Conservation (phyloP, 2,329 filamentous ascomycete genomes). For the Davidsoniella neocaledoniae region DNA sequence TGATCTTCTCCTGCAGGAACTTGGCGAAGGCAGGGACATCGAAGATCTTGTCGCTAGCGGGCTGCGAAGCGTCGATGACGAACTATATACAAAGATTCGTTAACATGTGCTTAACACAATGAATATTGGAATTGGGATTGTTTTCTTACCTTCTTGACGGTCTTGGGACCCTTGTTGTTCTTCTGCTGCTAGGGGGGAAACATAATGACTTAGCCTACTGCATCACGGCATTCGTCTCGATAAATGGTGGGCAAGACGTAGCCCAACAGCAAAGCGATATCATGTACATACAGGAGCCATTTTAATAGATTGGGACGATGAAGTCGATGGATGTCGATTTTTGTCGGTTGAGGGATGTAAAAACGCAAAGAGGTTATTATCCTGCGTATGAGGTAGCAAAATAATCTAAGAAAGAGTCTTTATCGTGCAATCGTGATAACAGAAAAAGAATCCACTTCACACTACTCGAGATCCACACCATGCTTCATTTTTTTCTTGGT, state of each 20-base stretch:
- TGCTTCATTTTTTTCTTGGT: slow-evolving; percentile 1
- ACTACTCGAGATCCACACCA: not conserved
- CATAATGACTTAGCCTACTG: slow-evolving; percentile 84
- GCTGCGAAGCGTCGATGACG: slow-evolving; percentile 98
- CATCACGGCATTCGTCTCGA: slow-evolving; percentile 36
- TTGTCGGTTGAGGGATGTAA: slow-evolving; percentile 13
- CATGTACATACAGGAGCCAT: slow-evolving; percentile 81
- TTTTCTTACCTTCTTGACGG: slow-evolving; percentile 62
- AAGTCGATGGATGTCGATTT: slow-evolving; percentile 13
- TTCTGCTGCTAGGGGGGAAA: slow-evolving; percentile 38
- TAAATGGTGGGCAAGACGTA: slow-evolving; percentile 23
- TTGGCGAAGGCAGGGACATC: slow-evolving; percentile 97
- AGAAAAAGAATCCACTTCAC: too few relatives aligned
- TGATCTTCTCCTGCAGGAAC: slow-evolving; percentile 99
- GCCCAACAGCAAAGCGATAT: slow-evolving; percentile 88
- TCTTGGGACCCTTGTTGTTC: slow-evolving; percentile 53
- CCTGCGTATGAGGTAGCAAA: slow-evolving; percentile 47
- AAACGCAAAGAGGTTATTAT: slow-evolving; percentile 57
- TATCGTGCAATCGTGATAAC: too few relatives aligned
- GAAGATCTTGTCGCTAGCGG: slow-evolving; percentile 99
- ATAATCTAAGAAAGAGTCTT: slow-evolving; percentile 1
- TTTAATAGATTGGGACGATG: slow-evolving; percentile 26
- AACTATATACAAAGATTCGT: slow-evolving; percentile 40
- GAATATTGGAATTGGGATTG: not conserved
- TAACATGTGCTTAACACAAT: not conserved